These are phyloP conservation scores for Cladophialophora exuberans DNA, from an alignment of 2,329 filamentous ascomycete genomes.

Conservation along the genomic window DNA sequence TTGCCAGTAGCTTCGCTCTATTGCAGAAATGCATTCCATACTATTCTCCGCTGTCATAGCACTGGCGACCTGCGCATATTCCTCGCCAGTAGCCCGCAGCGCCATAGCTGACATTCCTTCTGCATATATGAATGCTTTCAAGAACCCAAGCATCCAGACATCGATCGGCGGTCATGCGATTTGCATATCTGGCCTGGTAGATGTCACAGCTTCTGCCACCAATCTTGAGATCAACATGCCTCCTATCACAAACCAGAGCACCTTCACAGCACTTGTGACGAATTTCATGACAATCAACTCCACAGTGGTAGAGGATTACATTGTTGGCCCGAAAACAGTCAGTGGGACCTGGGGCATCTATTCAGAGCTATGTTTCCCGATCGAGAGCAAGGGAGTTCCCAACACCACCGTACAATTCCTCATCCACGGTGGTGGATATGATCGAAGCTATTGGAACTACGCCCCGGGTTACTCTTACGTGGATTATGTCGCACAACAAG, in stretches of 20 bases:
- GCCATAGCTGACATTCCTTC: no score
- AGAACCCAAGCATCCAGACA: conserved; percentile 1
- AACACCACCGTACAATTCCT: conserved; percentile 18
- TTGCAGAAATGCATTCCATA: no score
- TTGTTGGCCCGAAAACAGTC: conserved; percentile 8
- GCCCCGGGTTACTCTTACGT: conserved; percentile 41
- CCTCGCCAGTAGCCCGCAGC: no score
- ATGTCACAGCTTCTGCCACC: conserved; percentile 15
- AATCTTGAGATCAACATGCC: conserved; percentile 6
- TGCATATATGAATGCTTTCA: no score
- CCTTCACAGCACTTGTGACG: neutral
- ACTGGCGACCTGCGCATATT: no score
- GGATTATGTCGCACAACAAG: conserved; percentile 36
- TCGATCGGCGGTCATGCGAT: conserved; percentile 10
- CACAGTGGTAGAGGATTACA: neutral
- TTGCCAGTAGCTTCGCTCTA: no score
- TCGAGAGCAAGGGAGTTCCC: neutral
- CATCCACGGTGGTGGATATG: conserved; percentile 18
- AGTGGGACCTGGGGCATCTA: conserved; percentile 23
- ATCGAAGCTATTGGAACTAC: conserved; percentile 39
- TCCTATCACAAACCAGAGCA: neutral
- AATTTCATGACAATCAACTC: neutral
- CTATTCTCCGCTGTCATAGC: no score
- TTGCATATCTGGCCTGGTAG: conserved; percentile 11
- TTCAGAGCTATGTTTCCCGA: conserved; percentile 18